Base-by-base conservation (phyloP, 140 eudicot species). In the Bidens hawaiensis region DNA sequence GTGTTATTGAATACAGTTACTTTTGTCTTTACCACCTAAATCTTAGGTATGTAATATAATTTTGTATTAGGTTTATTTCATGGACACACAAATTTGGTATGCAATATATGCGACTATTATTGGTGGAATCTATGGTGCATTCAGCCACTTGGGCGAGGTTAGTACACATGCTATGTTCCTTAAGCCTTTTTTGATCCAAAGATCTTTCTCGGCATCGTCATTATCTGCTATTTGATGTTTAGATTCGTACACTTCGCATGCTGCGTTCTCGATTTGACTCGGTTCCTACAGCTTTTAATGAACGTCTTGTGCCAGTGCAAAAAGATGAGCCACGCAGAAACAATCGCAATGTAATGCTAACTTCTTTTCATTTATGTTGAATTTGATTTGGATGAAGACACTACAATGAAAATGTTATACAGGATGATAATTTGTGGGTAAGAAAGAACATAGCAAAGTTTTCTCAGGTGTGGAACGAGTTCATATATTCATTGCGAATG, bases 141-240 rank as follows among this genome's bases (percentile, higher is more conserved):
- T 94, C 82, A 94, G 97, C 81, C 99, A 94, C 82, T 81, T 94
- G 79, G 99, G 99, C 56, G 99, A 94, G 99, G 99, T 88, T 52
- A 70, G 79, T 74, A 65, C 69, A 51, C 26, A 10, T 19, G 15
- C 30, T n/a, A n/a, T n/a, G n/a, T n/a, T 24, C 33, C 36, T 65
- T 74, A 49, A n/a, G 26, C 28, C 70, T 33, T 18, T 45, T 33
- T 34, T 51, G 33, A 59, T 68, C 25, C 55, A 49, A 60, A 26
- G 54, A 40, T 41, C n/a, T 41, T 51, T 62, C 19, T 21, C 46
- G 51, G n/a, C 48, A 60, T 46, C 59, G 25, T 55, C 64, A 34
- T 58, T 34, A 56, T 49, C 7, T 18, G 21, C 36, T 59, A 22
- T 66, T 25, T 74, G 8, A 38, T 47, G 30, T 24, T 47, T 71